Evolutionary conservation across 2,329 filamentous ascomycete genomes (phyloP).

Genomic region (Pestalotiopsis sp.): DNA sequence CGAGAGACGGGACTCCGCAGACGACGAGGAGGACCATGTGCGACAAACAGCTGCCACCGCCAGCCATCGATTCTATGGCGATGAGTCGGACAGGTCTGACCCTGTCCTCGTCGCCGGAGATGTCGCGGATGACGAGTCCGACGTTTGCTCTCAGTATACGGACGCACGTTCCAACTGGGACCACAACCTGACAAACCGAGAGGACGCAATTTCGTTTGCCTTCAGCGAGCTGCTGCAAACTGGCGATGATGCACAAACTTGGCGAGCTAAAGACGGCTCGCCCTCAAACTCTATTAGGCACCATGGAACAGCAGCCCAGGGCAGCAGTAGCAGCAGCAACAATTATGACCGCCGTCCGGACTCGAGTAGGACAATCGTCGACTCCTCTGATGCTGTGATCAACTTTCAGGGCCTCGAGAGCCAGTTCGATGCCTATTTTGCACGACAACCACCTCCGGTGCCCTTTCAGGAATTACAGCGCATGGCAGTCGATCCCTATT

Average conservation of each 20-base stretch:
- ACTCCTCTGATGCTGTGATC: conserved; percentile 6
- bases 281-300: neutral
- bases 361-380: neutral
- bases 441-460: neutral
- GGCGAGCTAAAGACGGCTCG: neutral
- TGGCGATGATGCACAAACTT: neutral
- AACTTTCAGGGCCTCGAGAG: neutral
- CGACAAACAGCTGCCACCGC: neutral
- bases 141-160: conserved; percentile 1
- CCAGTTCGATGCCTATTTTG: conserved; percentile 6
- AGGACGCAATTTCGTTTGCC: conserved; percentile 11
- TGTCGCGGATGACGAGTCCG: neutral
- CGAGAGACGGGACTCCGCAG: conserved; percentile 6
- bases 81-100: conserved; percentile 8
- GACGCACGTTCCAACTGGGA: conserved; percentile 10
- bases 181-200: neutral
- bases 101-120: conserved; percentile 2
- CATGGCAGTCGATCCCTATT: neutral
- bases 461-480: neutral
- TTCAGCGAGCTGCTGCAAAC: conserved; percentile 11
- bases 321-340: neutral
- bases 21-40: conserved; percentile 4
- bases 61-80: neutral
- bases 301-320: neutral
- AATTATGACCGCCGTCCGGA: neutral